Evolutionary conservation across 75 land plant genomes (phyloP).

Genomic region (Picea glauca): DNA sequence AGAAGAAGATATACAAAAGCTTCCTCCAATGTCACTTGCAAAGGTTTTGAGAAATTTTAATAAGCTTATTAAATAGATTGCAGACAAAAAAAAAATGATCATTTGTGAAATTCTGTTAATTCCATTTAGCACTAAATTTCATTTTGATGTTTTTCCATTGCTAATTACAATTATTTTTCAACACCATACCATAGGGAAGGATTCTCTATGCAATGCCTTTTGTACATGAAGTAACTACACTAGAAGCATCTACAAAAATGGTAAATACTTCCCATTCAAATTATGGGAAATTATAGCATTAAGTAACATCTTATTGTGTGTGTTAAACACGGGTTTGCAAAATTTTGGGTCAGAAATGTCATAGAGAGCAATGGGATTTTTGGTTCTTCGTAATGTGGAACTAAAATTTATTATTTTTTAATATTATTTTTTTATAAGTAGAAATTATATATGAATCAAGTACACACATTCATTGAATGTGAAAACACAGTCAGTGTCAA

Average conservation of each 20-base stretch:
- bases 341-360: too few species aligned
- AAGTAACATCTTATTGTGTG: too few species aligned
- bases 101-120: background rate
- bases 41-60: background rate
- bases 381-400: too few species aligned
- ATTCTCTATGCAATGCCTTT: background rate
- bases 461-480: slow-evolving; percentile 14
- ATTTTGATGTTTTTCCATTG: background rate
- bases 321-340: too few species aligned
- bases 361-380: too few species aligned
- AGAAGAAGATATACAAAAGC: background rate
- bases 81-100: too few species aligned
- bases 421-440: too few species aligned
- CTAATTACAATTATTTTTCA: background rate
- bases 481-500: slow-evolving; percentile 7
- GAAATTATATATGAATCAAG: too few species aligned
- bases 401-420: too few species aligned
- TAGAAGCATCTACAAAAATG: background rate
- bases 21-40: background rate
- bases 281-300: background rate
- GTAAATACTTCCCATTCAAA: background rate
- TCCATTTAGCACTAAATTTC: background rate
- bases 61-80: too few species aligned
- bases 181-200: background rate
- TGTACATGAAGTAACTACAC: background rate